phyloP scores from a whole-genome alignment of 768 basidiomycete genomes.

The Russula sp. region DNA sequence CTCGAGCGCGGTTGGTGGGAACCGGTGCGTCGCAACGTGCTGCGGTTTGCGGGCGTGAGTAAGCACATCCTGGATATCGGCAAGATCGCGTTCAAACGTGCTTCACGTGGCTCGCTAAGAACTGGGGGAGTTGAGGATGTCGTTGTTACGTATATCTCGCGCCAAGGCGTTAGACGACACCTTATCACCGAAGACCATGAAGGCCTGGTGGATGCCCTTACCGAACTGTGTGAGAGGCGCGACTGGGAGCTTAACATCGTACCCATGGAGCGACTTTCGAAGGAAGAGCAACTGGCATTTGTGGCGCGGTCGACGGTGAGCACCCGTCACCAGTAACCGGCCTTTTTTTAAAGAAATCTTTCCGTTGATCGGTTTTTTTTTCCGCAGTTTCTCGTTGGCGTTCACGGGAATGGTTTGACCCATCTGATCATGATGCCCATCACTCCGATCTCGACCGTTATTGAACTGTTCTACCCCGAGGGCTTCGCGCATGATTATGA shows the following conservation, averaged over 20 bases:
- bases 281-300: slow-evolving; percentile 52
- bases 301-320: slow-evolving; percentile 66
- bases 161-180: slow-evolving; percentile 56
- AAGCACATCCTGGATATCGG: slow-evolving; percentile 37
- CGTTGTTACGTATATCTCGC: slow-evolving; percentile 70
- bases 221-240: slow-evolving; percentile 47
- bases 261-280: slow-evolving; percentile 59
- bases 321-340: too few species aligned
- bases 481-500: slow-evolving; percentile 88
- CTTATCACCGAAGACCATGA: slow-evolving; percentile 56
- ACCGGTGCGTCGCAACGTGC: slow-evolving; percentile 60
- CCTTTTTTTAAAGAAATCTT: too few species aligned
- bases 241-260: slow-evolving; percentile 62
- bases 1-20: slow-evolving; percentile 69
- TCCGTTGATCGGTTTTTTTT: not conserved
- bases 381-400: slow-evolving; percentile 28
- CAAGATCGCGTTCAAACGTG: slow-evolving; percentile 27
- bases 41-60: slow-evolving; percentile 61
- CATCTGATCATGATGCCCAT: slow-evolving; percentile 84
- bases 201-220: slow-evolving; percentile 49
- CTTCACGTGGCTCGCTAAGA: slow-evolving; percentile 7
- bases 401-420: slow-evolving; percentile 69
- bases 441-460: slow-evolving; percentile 71
- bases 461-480: slow-evolving; percentile 78
- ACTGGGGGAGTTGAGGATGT: too few species aligned